Evolutionary conservation across 2,329 filamentous ascomycete species (phyloP).

Genomic region (Cladobotryum protrusum): DNA sequence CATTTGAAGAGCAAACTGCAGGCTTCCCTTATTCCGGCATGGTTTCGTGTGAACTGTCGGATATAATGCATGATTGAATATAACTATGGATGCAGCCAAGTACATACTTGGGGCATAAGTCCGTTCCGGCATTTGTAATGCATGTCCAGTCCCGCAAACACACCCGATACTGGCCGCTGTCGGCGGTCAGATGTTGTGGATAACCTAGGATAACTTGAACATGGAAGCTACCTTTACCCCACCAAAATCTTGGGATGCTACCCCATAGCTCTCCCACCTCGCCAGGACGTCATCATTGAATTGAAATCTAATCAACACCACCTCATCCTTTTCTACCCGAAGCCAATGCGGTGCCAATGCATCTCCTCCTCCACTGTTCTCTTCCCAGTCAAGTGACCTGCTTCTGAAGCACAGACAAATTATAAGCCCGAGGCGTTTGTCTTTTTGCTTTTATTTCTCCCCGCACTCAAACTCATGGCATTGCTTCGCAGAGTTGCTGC

Average conservation of each 20-base stretch:
- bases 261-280: no score
- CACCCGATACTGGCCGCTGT: background rate
- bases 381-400: background rate
- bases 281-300: no score
- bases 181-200: no score
- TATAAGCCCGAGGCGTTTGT: background rate
- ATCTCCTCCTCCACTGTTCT: background rate
- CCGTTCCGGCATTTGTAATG: no score
- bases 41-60: background rate
- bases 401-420: background rate
- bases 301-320: no score
- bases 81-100: no score
- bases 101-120: no score
- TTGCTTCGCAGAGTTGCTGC: slow-evolving; percentile 26
- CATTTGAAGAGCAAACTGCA: background rate
- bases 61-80: background rate
- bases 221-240: no score
- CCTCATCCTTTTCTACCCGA: no score
- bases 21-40: slow-evolving; percentile 2
- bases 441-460: slow-evolving; percentile 1
- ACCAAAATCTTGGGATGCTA: no score
- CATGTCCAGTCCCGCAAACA: background rate
- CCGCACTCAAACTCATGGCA: slow-evolving; percentile 20
- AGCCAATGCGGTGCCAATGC: background rate
- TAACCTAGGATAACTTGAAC: no score